Evolutionary conservation across 2,329 filamentous ascomycete genomes (phyloP), one percentile per base, ranked within the genome.

Genomic region (Lasiodiplodia sp.): DNA sequence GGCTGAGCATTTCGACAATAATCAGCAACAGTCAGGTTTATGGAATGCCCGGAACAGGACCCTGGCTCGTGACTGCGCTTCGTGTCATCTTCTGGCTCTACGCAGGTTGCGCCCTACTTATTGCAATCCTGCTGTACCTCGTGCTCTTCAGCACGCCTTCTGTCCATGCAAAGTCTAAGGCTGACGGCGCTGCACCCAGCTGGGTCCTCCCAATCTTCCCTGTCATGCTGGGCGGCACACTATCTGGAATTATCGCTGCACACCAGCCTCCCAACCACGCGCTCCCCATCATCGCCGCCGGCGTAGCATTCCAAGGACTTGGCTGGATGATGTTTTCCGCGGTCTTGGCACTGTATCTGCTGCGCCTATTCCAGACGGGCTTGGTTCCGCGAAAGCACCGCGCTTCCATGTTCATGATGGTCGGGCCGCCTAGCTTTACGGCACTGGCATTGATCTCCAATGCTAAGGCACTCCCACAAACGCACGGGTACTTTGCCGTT

Each of bases 161-260:
- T 73, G 75, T 11, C 68, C 21, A 60, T 38, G 18, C 47, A 14
- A 21, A 80, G 69, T 89, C 89, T 69, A 83, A 82, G 5, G 79
- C 92, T n/a, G 86, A 88, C 66, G 87, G 86, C 47, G 91, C 92
- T 86, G 92, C 91, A 84, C 91, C 91, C 0, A 88, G 89, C 0
- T 92, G 90, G 90, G 87, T 92, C 67, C 80, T 93, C 5, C 91
- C 91, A 49, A 90, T 92, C 73, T 93, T 92, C 77, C 90, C 90
- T 14, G 83, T 91, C 75, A 92, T 93, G 91, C 83, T 93, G 11
- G 86, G 86, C 1, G 91, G 91, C 2, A 92, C 90, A 2, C 87
- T 93, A 51, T 90, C 91, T 1, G 87, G 87, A 0, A 86, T 91
- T 69, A 90, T 92, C 63, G 84, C 87, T 6, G 81, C 83, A 4